Base-by-base conservation (phyloP, 1,139 yeast genomes). In the Saccharomyces uvarum region DNA sequence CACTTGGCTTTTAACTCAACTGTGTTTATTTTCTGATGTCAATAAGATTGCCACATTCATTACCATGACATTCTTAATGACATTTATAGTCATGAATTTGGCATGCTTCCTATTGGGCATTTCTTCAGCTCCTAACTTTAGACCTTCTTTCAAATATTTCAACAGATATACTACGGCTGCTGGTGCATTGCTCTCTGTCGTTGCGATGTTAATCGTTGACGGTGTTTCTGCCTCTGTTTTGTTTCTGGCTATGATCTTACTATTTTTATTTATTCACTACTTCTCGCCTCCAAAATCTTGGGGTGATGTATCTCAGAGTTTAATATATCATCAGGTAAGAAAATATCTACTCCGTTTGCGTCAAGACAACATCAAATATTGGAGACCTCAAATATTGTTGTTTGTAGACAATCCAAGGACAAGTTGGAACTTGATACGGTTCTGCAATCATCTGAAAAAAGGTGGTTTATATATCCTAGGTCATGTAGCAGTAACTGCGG, bases 11-110 rank as follows among this genome's bases (percentile, higher is more conserved):
- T 68, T 93, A 47, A 88, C 96, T 4, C 99, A 93, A 66, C 59
- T 86, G 6, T 91, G 93, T 58, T 74, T 93, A 38, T 83, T 93
- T 66, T 88, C 96, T 1, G 95, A 93, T 68, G 87, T 93, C 59
- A 93, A 93, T 70, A 89, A 86, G 69, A 90, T 93, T 70, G 99
- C 99, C 2, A 87, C 95, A 0, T 86, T 90, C 65, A 91, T 93
- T 57, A 91, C 98, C 1, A 90, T 93, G 97, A 96, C 99, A 0
- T 93, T 89, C 64, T 75, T 93, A 54, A 88, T 91, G 93, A 93
- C 99, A 0, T 93, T 93, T 67, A 86, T 91, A 50, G 96, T 91
- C 3, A 90, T 96, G 38, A 93, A 93, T 65, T 71, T 91, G 59
- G 97, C 99, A 1, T 93, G 99, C 69, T 90, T 91, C 67, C 72